Evolutionary conservation across 345 rosid species (phyloP).

Genomic region (Fremontodendron californicum): DNA sequence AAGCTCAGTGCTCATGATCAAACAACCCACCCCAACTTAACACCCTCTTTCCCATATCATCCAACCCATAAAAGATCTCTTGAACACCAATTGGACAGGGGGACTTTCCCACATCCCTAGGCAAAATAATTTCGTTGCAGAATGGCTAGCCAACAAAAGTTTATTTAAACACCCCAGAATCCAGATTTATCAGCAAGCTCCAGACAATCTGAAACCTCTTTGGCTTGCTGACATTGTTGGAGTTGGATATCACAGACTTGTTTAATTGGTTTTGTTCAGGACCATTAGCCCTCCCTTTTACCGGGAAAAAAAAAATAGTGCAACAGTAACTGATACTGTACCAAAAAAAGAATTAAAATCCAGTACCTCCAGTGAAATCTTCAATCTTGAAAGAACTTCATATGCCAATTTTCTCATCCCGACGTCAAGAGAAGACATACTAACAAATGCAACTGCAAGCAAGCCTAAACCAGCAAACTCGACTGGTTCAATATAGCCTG

Average conservation of each 20-base stretch:
- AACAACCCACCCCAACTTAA: background rate
- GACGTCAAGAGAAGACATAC: conserved; percentile 79
- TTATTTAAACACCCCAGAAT: background rate
- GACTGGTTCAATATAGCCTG: conserved; percentile 65
- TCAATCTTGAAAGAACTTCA: conserved; percentile 60
- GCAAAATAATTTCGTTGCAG: background rate
- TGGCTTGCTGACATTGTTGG: background rate
- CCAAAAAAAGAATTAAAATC: background rate
- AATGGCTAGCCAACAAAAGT: background rate
- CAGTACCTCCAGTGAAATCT: conserved; percentile 71
- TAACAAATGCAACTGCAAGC: conserved; percentile 79
- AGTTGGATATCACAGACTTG: background rate
- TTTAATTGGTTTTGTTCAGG: background rate
- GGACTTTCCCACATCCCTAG: background rate
- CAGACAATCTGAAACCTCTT: background rate
- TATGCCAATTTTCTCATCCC: conserved; percentile 81
- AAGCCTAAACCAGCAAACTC: conserved; percentile 85
- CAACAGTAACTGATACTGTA: background rate
- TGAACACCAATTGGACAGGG: background rate
- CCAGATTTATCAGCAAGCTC: background rate
- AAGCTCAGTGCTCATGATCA: background rate
- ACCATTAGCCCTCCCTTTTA: background rate
- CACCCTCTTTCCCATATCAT: background rate
- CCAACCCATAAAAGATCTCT: background rate
- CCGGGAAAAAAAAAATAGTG: background rate